phyloP scores from a whole-genome alignment of 371 early-diverging fungal genomes.

The Basidiobolus meristosporus region DNA sequence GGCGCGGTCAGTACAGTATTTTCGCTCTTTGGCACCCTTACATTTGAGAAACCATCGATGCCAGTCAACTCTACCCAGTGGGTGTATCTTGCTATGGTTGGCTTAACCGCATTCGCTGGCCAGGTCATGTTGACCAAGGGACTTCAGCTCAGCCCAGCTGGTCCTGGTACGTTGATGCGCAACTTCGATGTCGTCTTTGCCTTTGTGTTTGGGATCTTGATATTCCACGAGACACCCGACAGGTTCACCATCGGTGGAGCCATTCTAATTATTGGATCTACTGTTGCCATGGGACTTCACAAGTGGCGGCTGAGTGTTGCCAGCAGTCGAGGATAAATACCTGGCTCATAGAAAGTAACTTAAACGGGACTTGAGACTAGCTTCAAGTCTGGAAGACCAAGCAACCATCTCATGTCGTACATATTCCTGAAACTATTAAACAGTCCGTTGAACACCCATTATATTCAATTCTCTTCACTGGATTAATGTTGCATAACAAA shows the following conservation, averaged over 20 bases:
- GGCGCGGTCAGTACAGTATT: slow-evolving; percentile 28
- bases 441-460: too few relatives aligned
- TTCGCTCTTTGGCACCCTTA: slow-evolving; percentile 6
- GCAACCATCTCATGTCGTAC: too few relatives aligned
- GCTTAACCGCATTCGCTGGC: slow-evolving; percentile 35
- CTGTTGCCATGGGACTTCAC: slow-evolving; percentile 38
- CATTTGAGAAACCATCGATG: slow-evolving; percentile 3
- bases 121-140: slow-evolving; percentile 56
- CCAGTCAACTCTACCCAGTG: neutral
- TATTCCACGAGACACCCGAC: slow-evolving; percentile 45
- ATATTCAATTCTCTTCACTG: too few relatives aligned
- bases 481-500: too few relatives aligned
- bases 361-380: too few relatives aligned
- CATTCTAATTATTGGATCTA: slow-evolving; percentile 36
- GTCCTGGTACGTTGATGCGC: slow-evolving; percentile 59
- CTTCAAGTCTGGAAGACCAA: too few relatives aligned
- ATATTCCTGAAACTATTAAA: too few relatives aligned
- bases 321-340: too few relatives aligned
- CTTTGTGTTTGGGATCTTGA: slow-evolving; percentile 41
- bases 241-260: slow-evolving; percentile 33
- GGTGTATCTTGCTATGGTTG: neutral
- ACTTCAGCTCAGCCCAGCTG: slow-evolving; percentile 54
- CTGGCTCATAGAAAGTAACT: too few relatives aligned
- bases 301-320: slow-evolving; percentile 30
- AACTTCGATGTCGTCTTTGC: slow-evolving; percentile 69